Conservation (phyloP, 2,329 filamentous ascomycete species). For the Botryotinia calthae region DNA sequence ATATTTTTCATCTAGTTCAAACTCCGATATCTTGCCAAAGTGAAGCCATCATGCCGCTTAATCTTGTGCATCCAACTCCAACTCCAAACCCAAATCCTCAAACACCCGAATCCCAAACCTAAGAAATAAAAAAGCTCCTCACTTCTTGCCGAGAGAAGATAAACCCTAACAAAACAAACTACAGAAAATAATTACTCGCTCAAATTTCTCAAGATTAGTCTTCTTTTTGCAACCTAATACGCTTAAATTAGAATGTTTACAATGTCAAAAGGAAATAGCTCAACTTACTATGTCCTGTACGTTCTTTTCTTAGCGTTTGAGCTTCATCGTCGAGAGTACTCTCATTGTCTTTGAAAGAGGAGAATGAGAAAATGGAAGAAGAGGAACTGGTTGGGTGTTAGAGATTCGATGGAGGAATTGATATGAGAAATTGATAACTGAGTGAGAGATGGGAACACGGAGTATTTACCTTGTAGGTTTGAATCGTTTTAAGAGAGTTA, state of each 20-base stretch:
- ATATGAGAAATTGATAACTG: too few relatives aligned
- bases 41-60: not conserved
- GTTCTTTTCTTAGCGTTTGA: not conserved
- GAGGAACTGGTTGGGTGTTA: not conserved
- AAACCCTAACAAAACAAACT: not conserved
- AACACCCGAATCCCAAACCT: not conserved
- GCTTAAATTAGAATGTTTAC: too few relatives aligned
- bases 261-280: too few relatives aligned
- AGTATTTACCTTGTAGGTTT: not conserved
- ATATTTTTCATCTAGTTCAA: not conserved
- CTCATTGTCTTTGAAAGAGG: not conserved
- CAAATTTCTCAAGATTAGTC: not conserved
- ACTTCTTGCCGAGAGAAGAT: too few relatives aligned
- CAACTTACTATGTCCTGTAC: not conserved
- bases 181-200: not conserved
- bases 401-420: not conserved
- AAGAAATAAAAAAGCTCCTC: not conserved
- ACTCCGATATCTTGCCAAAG: not conserved
- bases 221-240: not conserved
- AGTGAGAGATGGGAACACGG: not conserved
- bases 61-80: too few relatives aligned
- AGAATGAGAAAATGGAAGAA: not conserved
- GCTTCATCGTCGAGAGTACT: not conserved
- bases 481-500: not conserved
- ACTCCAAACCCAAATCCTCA: not conserved